Base-by-base conservation (phyloP, 768 basidiomycete species). In the Lentinus brumalis region DNA sequence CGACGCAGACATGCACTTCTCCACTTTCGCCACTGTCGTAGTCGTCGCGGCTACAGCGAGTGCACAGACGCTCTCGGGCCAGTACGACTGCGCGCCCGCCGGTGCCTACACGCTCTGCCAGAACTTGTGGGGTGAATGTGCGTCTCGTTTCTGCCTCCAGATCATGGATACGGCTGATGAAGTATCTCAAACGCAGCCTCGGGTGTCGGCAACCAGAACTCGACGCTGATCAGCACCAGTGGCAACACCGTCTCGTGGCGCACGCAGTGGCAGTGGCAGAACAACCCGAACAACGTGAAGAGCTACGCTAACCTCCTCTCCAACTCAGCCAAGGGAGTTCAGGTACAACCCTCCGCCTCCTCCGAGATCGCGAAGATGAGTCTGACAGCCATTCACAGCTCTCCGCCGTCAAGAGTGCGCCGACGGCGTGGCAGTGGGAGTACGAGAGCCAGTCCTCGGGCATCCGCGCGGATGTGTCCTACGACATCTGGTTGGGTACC, bases 401-500 rank as follows among this genome's bases (percentile, higher is more conserved):
- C 21, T 26, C 21, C 21, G 74, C 71, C 39, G 68, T 85, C 53
- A 67, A 68, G 11, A 73, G 78, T 2, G 82, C 81, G 0, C 83
- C 83, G 5, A 83, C 83, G 1, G 65, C 72, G 1, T 85, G 83
- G 83, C 71, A 70, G 60, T 86, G 84, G 85, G 59, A 67, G 16
- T 85, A 85, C 64, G 68, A 74, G 26, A 69, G 76, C 10, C 63
- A 78, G 64, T 81, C 81, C 5, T 29, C 70, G 16, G 79, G 76
- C 42, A 76, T 85, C 57, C 76, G 82, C 45, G 85, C 84, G 6
- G 83, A 86, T 65, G 83, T 86, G 62, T 73, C 83, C 76, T 85
- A 84, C 60, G 83, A 84, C 60, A 81, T 85, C 47, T 86, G 84
- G 84, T 66, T 77, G 35, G 84, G 84, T 35, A 26, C 21, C 21